Evolutionary conservation across 1,284 basidiomycete species (phyloP), one percentile per base, ranked within the genome.

Genomic region (Ceratobasidium sp.): DNA sequence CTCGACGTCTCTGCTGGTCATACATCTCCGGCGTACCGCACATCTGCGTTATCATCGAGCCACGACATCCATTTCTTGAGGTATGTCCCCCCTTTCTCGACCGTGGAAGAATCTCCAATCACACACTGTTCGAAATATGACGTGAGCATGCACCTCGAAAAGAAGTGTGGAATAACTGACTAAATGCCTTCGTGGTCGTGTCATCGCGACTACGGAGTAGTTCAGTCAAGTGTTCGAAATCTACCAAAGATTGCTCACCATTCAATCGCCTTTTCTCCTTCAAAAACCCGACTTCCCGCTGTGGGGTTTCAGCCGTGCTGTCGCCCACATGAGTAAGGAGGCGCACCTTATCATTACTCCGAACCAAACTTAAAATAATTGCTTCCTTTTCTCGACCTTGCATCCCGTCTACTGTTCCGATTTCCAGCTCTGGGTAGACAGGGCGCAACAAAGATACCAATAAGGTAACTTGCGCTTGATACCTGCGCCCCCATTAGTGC

Each of bases 321-420:
- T 3, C 33, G 7, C 14, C 54, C 16, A 12, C 59, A n/a, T 38
- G 38, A 44, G 7, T 41, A 41, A 23, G n/a, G 20, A 18, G 57
- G 80, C 86, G 4, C 79, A 92, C 93, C 83, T 88, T 91, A 74
- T 93, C 90, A 82, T 98, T 98, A 81, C 94, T 96, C 59, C 96
- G 87, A 0, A 97, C 96, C 5, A 98, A 89, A 80, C 91, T 94
- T 76, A 98, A 93, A 33, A 98, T 90, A 59, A 98, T 90, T 0
- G 95, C 95, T 76, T 98, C 94, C 81, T 94, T 94, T 85, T 97
- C 95, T 70, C 96, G 90, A 0, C 96, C 96, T 86, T 98, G 96
- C 90, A 97, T 94, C 0, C 95, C 96, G 82, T 98, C 96, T 1
- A 97, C 95, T 0, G 93, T 95, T 0, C 96, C 96, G 67, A 97